Conservation (phyloP, 2,329 filamentous ascomycete genomes). For the Aspergillus hiratsukae region DNA sequence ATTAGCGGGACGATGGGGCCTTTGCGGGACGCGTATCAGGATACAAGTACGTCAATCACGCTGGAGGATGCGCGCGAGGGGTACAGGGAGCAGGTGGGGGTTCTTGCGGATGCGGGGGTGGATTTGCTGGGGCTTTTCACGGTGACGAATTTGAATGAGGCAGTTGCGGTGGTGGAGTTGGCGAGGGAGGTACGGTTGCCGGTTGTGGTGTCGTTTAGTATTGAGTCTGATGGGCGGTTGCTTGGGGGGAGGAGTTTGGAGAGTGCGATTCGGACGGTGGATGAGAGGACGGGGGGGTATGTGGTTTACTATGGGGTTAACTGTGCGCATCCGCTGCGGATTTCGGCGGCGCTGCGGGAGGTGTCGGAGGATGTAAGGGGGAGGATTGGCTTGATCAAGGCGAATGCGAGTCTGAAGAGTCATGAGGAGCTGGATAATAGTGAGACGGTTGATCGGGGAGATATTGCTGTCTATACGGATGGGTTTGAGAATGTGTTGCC, state of each 20-base stretch:
- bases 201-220: slow-evolving; percentile 5
- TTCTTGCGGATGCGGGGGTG: slow-evolving; percentile 5
- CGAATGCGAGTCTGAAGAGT: slow-evolving; percentile 3
- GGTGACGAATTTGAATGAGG: slow-evolving; percentile 5
- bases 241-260: slow-evolving; percentile 1
- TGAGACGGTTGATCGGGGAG: slow-evolving; percentile 2
- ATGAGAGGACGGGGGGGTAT: not conserved
- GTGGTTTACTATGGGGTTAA: slow-evolving; percentile 3
- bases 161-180: slow-evolving; percentile 5
- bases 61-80: not conserved
- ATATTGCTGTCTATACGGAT: not conserved
- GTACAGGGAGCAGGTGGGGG: slow-evolving; percentile 1
- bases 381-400: slow-evolving; percentile 1
- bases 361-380: not conserved
- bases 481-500: not conserved
- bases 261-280: not conserved
- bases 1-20: slow-evolving; percentile 5
- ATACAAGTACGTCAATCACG: not conserved
- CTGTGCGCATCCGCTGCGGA: slow-evolving; percentile 3
- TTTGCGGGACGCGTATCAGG: slow-evolving; percentile 4
- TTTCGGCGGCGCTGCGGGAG: not conserved
- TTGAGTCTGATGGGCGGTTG: not conserved
- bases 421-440: slow-evolving; percentile 6
- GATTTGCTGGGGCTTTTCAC: slow-evolving; percentile 4
- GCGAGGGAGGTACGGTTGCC: slow-evolving; percentile 1